Conservation (phyloP, 345 rosid genomes). For the Camelina laxa region DNA sequence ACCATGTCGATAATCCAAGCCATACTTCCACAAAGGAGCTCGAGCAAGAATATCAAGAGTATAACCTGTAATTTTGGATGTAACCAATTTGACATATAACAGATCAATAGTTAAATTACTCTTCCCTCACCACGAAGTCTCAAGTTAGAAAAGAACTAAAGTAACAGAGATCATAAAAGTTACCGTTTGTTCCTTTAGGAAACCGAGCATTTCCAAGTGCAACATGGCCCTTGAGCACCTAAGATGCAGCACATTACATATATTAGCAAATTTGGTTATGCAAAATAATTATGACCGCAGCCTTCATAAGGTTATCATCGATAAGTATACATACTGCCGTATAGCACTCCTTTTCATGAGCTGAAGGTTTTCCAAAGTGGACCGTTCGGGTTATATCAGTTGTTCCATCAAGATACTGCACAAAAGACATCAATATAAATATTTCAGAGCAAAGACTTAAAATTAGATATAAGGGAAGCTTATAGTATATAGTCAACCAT, state of each 20-base stretch:
- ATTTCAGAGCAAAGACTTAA: conserved; percentile 5
- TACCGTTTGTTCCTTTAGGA: conserved; percentile 94
- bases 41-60: conserved; percentile 95
- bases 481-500: conserved; percentile 1
- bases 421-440: conserved; percentile 35
- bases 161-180: not conserved
- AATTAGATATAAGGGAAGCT: not conserved
- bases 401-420: conserved; percentile 89
- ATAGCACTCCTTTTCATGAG: conserved; percentile 87
- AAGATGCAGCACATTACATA: conserved; percentile 8
- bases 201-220: conserved; percentile 82
- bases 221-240: conserved; percentile 98
- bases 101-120: not conserved
- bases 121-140: not conserved
- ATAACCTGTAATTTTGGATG: conserved; percentile 56
- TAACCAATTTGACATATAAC: not conserved
- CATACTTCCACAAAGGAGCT: conserved; percentile 83
- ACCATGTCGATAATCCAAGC: conserved; percentile 97
- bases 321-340: conserved; percentile 68
- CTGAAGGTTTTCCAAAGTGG: conserved; percentile 94
- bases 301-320: not conserved
- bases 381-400: conserved; percentile 96
- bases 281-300: not conserved
- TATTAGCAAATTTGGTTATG: conserved; percentile 7
- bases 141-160: not conserved